These are phyloP conservation scores for Fusarium caatingaense DNA, from an alignment of 2,329 filamentous ascomycete species.

Conservation along the genomic window DNA sequence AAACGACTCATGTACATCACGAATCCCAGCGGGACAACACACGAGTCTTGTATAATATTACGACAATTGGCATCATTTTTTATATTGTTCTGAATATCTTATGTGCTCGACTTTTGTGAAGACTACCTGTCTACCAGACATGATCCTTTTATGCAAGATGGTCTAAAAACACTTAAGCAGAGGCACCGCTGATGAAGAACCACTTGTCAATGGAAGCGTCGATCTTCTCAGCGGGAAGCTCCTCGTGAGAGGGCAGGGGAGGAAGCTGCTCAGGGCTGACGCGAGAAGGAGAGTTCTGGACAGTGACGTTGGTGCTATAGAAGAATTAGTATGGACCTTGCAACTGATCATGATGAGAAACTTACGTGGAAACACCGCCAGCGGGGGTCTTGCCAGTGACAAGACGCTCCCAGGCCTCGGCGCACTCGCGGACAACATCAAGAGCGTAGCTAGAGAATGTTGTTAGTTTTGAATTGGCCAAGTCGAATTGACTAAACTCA, in stretches of 20 bases:
- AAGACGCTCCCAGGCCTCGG: constrained; percentile 96
- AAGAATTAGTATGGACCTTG: constrained; percentile 46
- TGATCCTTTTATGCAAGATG: constrained; percentile 30
- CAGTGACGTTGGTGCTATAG: constrained; percentile 81
- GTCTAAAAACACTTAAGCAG: constrained; percentile 66
- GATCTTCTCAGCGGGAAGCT: constrained; percentile 86
- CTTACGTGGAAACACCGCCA: constrained; percentile 85
- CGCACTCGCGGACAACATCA: constrained; percentile 95
- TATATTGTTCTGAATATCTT: constrained; percentile 36
- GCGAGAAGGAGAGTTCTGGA: constrained; percentile 78
- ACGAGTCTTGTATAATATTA: constrained; percentile 45
- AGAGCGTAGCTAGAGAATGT: constrained; percentile 77
- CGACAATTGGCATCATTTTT: constrained; percentile 39
- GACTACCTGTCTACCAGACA: constrained; percentile 28
- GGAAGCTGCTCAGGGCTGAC: constrained; percentile 76
- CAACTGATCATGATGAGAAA: constrained; percentile 39
- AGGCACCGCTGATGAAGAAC: constrained; percentile 99
- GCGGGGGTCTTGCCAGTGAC: constrained; percentile 87
- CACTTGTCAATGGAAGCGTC: constrained; percentile 99
- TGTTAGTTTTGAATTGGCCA: constrained; percentile 21
- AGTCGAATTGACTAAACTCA: constrained; percentile 52
- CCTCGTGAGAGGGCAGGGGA: constrained; percentile 82
- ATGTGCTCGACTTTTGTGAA: constrained; percentile 32
- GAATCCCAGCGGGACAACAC: constrained; percentile 31
- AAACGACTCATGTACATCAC: constrained; percentile 40